Conservation (phyloP, 441 rosid species). For the Erysimum cheiri region DNA sequence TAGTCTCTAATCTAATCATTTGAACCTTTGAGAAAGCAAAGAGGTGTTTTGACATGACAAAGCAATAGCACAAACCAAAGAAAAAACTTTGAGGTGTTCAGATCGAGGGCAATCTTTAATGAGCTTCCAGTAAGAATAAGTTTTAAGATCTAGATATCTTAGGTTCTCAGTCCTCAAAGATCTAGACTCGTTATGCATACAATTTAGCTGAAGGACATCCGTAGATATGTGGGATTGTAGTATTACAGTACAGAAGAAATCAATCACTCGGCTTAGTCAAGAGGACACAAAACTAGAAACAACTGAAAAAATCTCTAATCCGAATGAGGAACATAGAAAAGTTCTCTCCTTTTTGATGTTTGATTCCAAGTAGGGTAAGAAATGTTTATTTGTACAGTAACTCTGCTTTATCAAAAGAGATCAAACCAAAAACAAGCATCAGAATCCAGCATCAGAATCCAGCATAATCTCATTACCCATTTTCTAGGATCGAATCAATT, state of each 20-base stretch:
- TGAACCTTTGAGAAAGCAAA: constrained; percentile 37
- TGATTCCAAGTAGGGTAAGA: constrained; percentile 16
- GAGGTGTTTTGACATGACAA: constrained; percentile 42
- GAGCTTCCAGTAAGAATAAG: background rate
- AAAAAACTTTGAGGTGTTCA: constrained; percentile 15
- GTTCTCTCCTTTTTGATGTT: constrained; percentile 24
- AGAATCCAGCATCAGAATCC: constrained; percentile 18
- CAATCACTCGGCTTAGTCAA: background rate
- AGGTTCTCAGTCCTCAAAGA: background rate
- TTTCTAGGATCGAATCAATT: constrained; percentile 34
- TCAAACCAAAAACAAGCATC: constrained; percentile 38
- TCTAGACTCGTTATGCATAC: background rate
- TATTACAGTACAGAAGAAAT: constrained; percentile 2
- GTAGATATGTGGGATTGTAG: background rate
- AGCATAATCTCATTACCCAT: constrained; percentile 36
- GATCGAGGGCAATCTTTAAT: background rate
- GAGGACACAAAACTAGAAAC: background rate
- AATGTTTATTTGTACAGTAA: background rate
- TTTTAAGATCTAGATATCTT: background rate
- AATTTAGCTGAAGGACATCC: constrained; percentile 8
- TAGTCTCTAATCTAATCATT: constrained; percentile 43
- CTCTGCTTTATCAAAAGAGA: constrained; percentile 31
- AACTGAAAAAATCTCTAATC: constrained; percentile 14
- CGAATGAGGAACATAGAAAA: constrained; percentile 20
- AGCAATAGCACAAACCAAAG: constrained; percentile 34